phyloP scores from a whole-genome alignment of 768 basidiomycete genomes.

The Favolaschia claudopus region DNA sequence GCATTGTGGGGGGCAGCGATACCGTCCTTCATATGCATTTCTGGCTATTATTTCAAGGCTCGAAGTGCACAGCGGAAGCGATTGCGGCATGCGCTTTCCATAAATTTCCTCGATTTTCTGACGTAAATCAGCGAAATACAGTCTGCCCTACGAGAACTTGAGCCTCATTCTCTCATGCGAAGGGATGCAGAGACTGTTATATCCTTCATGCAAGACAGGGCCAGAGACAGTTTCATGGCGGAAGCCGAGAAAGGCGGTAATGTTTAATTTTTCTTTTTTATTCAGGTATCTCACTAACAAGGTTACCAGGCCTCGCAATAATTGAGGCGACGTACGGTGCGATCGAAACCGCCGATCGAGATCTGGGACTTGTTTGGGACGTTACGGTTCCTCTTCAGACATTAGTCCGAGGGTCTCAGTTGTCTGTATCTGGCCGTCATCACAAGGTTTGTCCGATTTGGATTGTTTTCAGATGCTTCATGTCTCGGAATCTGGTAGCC shows the following conservation, averaged over 20 bases:
- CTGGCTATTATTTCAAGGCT: slow-evolving; percentile 62
- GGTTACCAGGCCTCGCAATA: slow-evolving; percentile 73
- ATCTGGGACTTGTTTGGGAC: slow-evolving; percentile 68
- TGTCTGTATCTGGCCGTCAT: slow-evolving; percentile 78
- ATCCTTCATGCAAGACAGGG: slow-evolving; percentile 70
- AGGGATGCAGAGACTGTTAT: slow-evolving; percentile 70
- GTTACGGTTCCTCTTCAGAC: slow-evolving; percentile 86
- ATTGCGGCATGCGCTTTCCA: neutral
- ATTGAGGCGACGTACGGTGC: slow-evolving; percentile 78
- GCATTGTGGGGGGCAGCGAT: slow-evolving; percentile 60
- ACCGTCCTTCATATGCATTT: slow-evolving; percentile 58
- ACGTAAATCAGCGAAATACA: slow-evolving; percentile 64
- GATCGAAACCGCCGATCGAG: slow-evolving; percentile 54
- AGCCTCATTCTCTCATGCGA: slow-evolving; percentile 68
- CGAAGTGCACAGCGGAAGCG: neutral
- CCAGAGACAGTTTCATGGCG: slow-evolving; percentile 64
- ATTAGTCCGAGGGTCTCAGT: slow-evolving; percentile 77
- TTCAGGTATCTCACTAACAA: slow-evolving; percentile 9
- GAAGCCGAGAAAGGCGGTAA: slow-evolving; percentile 76
- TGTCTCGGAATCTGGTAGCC: slow-evolving; percentile 48
- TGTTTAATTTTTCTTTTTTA: slow-evolving; percentile 23
- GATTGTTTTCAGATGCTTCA: slow-evolving; percentile 14
- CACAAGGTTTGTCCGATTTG: slow-evolving; percentile 64
- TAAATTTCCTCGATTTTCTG: neutral
- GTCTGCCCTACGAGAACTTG: slow-evolving; percentile 66